phyloP scores from a whole-genome alignment of 495 filamentous ascomycete genomes.

The Xylaria flabelliformis region DNA sequence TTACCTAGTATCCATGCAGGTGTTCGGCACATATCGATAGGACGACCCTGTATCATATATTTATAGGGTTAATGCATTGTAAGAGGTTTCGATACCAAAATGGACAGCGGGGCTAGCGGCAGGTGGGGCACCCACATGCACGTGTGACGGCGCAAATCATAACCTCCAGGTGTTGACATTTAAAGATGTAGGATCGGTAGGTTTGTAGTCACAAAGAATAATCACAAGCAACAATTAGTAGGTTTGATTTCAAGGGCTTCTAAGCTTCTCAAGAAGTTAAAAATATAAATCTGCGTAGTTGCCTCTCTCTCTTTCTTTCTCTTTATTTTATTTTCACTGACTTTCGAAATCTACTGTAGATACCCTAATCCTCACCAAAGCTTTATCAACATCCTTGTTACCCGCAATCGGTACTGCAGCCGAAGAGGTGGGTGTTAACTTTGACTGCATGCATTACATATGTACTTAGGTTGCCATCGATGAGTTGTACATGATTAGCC shows the following conservation, averaged over 20 bases:
- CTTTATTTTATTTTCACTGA: neutral
- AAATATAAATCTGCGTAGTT: neutral
- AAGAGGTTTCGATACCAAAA: neutral
- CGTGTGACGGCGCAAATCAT: neutral
- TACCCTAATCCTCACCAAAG: neutral
- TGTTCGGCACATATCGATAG: neutral
- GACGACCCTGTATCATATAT: neutral
- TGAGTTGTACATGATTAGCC: slow-evolving; percentile 16
- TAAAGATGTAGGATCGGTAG: neutral
- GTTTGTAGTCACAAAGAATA: neutral
- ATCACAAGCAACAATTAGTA: neutral
- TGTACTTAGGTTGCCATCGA: slow-evolving; percentile 9
- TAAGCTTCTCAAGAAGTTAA: neutral
- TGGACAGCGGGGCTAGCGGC: neutral
- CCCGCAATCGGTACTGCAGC: slow-evolving; percentile 7
- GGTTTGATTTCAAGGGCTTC: neutral
- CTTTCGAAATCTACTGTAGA: neutral
- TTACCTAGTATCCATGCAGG: too few species aligned
- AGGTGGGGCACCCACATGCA: slow-evolving; percentile 2
- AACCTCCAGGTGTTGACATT: neutral
- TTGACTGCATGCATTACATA: neutral
- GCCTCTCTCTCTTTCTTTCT: too few species aligned
- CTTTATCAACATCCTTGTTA: slow-evolving; percentile 18
- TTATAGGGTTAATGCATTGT: neutral
- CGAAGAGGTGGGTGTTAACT: neutral